These are phyloP conservation scores for Ogataea kodamae DNA, from an alignment of 805 yeast genomes.

Conservation along the genomic window DNA sequence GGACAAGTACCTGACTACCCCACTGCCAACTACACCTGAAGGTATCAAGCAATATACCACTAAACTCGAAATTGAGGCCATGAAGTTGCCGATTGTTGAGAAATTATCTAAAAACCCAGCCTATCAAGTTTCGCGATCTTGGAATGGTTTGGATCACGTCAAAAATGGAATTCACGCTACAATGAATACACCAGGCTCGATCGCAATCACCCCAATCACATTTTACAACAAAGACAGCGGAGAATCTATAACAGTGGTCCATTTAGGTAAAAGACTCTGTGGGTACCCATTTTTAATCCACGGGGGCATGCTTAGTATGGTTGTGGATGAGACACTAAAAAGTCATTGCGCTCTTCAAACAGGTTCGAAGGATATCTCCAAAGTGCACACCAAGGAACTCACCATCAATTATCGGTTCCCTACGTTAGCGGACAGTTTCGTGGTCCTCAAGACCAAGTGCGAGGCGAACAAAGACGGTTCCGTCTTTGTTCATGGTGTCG, in stretches of 20 bases:
- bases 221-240: slow-evolving; percentile 54
- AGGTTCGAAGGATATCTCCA: slow-evolving; percentile 32
- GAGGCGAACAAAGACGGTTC: slow-evolving; percentile 30
- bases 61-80: slow-evolving; percentile 46
- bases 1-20: slow-evolving; percentile 17
- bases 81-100: slow-evolving; percentile 48
- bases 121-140: slow-evolving; percentile 37
- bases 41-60: slow-evolving; percentile 22
- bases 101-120: slow-evolving; percentile 39
- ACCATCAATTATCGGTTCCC: slow-evolving; percentile 62
- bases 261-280: slow-evolving; percentile 71
- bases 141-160: slow-evolving; percentile 44
- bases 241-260: slow-evolving; percentile 65
- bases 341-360: slow-evolving; percentile 22
- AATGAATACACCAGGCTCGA: slow-evolving; percentile 71
- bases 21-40: slow-evolving; percentile 23
- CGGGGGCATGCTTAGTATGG: slow-evolving; percentile 83
- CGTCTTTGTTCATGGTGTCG: slow-evolving; percentile 45
- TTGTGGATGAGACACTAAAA: slow-evolving; percentile 73
- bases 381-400: slow-evolving; percentile 45
- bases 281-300: slow-evolving; percentile 88
- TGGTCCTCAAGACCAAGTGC: slow-evolving; percentile 56
- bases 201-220: slow-evolving; percentile 68
- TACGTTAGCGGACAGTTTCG: slow-evolving; percentile 72
- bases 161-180: slow-evolving; percentile 41